Percentiles rank a stretch among this genome's conserved stretches.
Evolutionary conservation across 2,329 filamentous ascomycete species (phyloP).

Genomic region (Tolypocladium cylindrosporum): DNA sequence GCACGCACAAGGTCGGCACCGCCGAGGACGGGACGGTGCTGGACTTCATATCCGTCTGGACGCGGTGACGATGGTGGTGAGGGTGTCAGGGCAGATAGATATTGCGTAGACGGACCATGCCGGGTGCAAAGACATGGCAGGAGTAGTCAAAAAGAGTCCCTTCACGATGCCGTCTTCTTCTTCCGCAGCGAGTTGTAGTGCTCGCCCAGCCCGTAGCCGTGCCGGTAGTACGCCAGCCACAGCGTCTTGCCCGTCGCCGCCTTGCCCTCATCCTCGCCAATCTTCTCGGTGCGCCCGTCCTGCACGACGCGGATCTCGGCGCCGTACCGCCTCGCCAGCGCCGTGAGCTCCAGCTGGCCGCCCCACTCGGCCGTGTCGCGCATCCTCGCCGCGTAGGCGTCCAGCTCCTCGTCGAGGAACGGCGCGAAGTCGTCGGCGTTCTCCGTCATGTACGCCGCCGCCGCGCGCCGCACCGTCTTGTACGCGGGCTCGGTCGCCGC

Average conservation of each 20-base stretch:
- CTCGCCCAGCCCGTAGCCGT: conserved; percentile 89
- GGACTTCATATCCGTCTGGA: conserved; percentile 48
- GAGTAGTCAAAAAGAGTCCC: not conserved
- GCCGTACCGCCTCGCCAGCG: conserved; percentile 70
- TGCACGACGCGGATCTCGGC: conserved; percentile 80
- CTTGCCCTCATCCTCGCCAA: conserved; percentile 38
- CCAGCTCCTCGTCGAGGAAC: conserved; percentile 76
- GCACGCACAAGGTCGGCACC: conserved; percentile 38
- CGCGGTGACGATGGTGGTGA: conserved; percentile 13
- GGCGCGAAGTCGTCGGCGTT: conserved; percentile 75
- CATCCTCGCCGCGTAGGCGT: conserved; percentile 65
- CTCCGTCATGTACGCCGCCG: conserved; percentile 65
- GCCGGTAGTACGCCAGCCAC: conserved; percentile 92
- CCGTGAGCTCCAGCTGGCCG: conserved; percentile 80
- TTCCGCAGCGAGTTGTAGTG: conserved; percentile 86
- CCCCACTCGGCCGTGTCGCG: conserved; percentile 91
- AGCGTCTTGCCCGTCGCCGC: conserved; percentile 43
- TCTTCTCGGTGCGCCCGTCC: conserved; percentile 69
- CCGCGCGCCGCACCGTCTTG: conserved; percentile 55
- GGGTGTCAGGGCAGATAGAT: not conserved
- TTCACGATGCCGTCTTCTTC: conserved; percentile 8
- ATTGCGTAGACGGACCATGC: not conserved
- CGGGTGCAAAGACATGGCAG: not conserved
- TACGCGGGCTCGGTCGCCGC: conserved; percentile 38
- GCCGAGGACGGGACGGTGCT: conserved; percentile 32